Conservation (phyloP, 2,329 filamentous ascomycete species). For the Seiridium unicorne region DNA sequence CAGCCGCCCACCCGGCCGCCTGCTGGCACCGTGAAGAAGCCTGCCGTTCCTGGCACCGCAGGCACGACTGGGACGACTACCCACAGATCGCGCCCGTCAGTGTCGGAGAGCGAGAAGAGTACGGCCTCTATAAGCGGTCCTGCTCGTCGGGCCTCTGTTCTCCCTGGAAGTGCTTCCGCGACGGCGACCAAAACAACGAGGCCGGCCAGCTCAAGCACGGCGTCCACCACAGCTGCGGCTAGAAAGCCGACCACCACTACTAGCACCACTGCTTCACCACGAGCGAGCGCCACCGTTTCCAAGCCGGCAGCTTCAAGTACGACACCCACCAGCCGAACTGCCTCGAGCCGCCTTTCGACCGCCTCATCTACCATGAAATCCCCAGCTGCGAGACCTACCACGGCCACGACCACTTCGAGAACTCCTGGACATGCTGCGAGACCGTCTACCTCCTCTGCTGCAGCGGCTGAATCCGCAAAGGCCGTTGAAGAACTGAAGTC, state of each 20-base stretch:
- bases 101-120: conserved; percentile 49
- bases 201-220: conserved; percentile 28
- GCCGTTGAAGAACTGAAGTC: conserved; percentile 60
- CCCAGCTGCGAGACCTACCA: conserved; percentile 28
- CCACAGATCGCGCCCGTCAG: conserved; percentile 47
- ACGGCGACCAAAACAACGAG: conserved; percentile 31
- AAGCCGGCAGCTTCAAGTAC: conserved; percentile 37
- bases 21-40: conserved; percentile 31
- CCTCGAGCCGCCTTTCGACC: conserved; percentile 11
- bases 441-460: conserved; percentile 34
- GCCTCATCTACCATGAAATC: conserved; percentile 18
- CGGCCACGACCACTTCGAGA: conserved; percentile 35
- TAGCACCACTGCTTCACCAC: conserved; percentile 24
- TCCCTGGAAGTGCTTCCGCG: conserved; percentile 33
- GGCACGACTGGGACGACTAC: conserved; percentile 34
- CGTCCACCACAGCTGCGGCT: conserved; percentile 27
- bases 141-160: conserved; percentile 42
- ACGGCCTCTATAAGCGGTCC: conserved; percentile 37
- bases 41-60: conserved; percentile 26
- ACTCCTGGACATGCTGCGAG: conserved; percentile 41
- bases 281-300: conserved; percentile 30
- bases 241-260: conserved; percentile 24
- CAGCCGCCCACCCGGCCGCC: conserved; percentile 50
- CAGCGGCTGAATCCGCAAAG: conserved; percentile 45
- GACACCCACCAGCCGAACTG: conserved; percentile 22